Percentiles rank a stretch among this genome's conserved stretches.
These are phyloP conservation scores for Xylaria flabelliformis DNA, from an alignment of 495 filamentous ascomycete genomes.

Conservation along the genomic window DNA sequence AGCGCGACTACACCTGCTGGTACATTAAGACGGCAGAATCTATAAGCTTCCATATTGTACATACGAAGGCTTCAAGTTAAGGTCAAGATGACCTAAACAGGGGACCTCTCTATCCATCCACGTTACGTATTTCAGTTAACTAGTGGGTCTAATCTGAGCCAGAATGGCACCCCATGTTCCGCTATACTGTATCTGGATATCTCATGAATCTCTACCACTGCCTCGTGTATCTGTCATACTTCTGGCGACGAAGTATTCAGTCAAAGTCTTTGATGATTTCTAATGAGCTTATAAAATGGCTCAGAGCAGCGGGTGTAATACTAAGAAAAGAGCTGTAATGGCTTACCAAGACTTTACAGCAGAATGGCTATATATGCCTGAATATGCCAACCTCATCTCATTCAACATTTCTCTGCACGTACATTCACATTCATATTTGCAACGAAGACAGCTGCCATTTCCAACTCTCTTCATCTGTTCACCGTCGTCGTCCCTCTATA, in stretches of 20 bases:
- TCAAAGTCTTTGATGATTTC: not conserved
- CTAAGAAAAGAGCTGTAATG: not conserved
- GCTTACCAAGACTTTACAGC: not conserved
- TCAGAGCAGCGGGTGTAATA: not conserved
- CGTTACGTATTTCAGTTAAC: not conserved
- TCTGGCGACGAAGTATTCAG: not conserved
- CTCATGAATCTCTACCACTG: not conserved
- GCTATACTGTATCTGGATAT: not conserved
- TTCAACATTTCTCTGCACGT: not conserved
- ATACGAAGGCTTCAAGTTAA: not conserved
- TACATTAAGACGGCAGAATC: not conserved
- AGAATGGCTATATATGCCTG: slow-evolving; percentile 16
- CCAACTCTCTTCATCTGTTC: not conserved
- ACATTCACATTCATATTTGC: not conserved
- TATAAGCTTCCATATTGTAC: not conserved
- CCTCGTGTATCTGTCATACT: not conserved
- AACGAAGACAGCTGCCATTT: not conserved
- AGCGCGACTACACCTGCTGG: not conserved
- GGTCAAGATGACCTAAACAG: not conserved
- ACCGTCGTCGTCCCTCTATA: not conserved
- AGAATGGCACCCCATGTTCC: slow-evolving; percentile 21
- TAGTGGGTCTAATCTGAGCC: not conserved
- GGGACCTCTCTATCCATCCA: not conserved
- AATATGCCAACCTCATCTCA: not conserved
- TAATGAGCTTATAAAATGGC: not conserved